A percentile compares a stretch with the other conserved stretches of the same genome.
Conservation (phyloP, 129 eudicot genomes). For the Ambrosia trifida region DNA sequence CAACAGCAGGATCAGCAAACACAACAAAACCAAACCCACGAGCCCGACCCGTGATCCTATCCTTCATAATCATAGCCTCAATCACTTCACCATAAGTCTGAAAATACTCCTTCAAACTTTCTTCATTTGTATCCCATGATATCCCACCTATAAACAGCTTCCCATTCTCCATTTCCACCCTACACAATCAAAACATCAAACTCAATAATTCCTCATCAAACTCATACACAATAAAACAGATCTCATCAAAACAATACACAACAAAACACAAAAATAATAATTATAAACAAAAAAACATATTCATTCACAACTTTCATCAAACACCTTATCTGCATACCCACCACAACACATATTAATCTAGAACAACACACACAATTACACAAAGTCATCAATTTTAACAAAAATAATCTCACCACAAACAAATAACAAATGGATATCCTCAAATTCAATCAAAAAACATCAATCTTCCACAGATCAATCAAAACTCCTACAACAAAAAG, state of each 20-base stretch:
- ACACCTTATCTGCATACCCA: conserved; percentile 26
- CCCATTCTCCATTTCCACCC: conserved; percentile 84
- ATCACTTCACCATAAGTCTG: conserved; percentile 67
- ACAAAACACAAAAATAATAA: conserved; percentile 18
- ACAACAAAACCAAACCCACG: conserved; percentile 93
- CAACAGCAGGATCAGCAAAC: conserved; percentile 71
- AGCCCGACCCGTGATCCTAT: conserved; percentile 90
- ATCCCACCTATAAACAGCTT: conserved; percentile 88
- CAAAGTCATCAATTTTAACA: conserved; percentile 23
- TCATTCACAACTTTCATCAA: conserved; percentile 22
- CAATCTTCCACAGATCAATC: conserved; percentile 67
- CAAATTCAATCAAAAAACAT: conserved; percentile 51
- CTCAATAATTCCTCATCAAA: neutral
- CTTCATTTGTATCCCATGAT: conserved; percentile 93
- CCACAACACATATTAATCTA: conserved; percentile 27
- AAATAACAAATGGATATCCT: conserved; percentile 29
- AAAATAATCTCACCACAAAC: conserved; percentile 28
- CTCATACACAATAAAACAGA: conserved; percentile 24
- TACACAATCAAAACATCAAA: conserved; percentile 19
- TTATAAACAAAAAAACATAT: conserved; percentile 5
- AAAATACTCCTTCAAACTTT: conserved; percentile 72
- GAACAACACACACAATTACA: neutral
- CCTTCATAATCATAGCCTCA: conserved; percentile 91
- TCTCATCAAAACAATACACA: conserved; percentile 34
- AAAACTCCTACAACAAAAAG: conserved; percentile 22